Evolutionary conservation across 2,329 filamentous ascomycete species (phyloP).

Genomic region (Periconia macrospinosa): DNA sequence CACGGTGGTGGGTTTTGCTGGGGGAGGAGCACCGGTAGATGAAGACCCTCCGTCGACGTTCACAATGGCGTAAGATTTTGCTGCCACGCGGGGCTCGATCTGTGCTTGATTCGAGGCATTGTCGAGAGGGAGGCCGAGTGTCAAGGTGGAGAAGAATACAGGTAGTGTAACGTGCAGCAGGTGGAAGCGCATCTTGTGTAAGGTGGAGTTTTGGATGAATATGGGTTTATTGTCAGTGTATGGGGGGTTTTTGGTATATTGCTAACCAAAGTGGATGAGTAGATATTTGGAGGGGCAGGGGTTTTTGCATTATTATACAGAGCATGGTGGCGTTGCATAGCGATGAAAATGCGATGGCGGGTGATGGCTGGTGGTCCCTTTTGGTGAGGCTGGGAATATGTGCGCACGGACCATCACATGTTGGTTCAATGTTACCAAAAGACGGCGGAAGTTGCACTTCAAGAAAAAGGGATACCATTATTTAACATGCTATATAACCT

Average conservation of each 20-base stretch:
- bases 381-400: conserved; percentile 17
- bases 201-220: not conserved
- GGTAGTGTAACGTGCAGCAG: conserved; percentile 17
- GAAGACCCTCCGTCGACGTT: conserved; percentile 42
- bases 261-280: conserved; percentile 12
- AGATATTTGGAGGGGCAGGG: conserved; percentile 12
- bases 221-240: conserved; percentile 2
- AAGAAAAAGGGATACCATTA: no score
- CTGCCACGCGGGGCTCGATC: conserved; percentile 17
- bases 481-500: no score
- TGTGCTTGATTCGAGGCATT: conserved; percentile 12
- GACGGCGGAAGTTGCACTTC: no score
- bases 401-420: conserved; percentile 17
- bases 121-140: conserved; percentile 30
- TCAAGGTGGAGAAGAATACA: conserved; percentile 22
- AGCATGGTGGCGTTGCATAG: conserved; percentile 18
- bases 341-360: conserved; percentile 26
- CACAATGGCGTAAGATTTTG: conserved; percentile 42
- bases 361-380: conserved; percentile 29
- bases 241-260: conserved; percentile 12
- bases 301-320: conserved; percentile 19
- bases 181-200: conserved; percentile 31
- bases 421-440: conserved; percentile 1
- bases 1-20: conserved; percentile 23
- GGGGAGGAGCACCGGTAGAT: conserved; percentile 4